These are phyloP conservation scores for Lantana camara DNA, from an alignment of 257 asterid genomes.

Conservation along the genomic window DNA sequence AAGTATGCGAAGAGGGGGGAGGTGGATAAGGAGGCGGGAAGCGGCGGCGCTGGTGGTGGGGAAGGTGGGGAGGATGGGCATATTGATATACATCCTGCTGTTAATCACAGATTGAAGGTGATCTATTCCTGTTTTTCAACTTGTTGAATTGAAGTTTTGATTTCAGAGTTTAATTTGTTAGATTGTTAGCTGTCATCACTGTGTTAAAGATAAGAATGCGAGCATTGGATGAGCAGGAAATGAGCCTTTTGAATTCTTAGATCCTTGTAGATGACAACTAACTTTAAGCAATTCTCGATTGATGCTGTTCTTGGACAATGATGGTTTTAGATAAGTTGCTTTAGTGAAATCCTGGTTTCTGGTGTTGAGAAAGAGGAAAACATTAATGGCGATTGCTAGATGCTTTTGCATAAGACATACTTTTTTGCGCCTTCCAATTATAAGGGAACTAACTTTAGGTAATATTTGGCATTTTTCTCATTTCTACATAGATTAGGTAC, in stretches of 20 bases:
- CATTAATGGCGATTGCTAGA: neutral
- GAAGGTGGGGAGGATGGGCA: slow-evolving; percentile 42
- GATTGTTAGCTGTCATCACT: neutral
- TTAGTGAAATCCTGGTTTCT: neutral
- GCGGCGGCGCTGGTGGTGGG: slow-evolving; percentile 34
- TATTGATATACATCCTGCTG: slow-evolving; percentile 69
- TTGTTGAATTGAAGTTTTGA: slow-evolving; percentile 1
- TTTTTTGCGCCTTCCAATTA: neutral
- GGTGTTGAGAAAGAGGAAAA: no score
- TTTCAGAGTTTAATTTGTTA: neutral
- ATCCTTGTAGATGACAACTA: neutral
- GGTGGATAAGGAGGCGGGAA: slow-evolving; percentile 40
- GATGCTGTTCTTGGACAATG: neutral
- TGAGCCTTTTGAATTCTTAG: neutral
- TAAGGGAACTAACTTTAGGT: neutral
- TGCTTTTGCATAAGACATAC: neutral
- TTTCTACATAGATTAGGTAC: neutral
- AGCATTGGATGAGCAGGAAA: slow-evolving; percentile 5
- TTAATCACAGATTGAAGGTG: slow-evolving; percentile 68
- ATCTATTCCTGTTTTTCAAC: neutral
- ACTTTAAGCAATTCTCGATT: neutral
- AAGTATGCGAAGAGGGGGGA: slow-evolving; percentile 57
- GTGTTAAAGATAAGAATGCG: slow-evolving; percentile 5
- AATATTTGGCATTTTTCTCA: neutral
- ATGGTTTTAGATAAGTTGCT: slow-evolving; percentile 3